Evolutionary conservation across 345 rosid species (phyloP).

Genomic region (Cochlearia excelsa): DNA sequence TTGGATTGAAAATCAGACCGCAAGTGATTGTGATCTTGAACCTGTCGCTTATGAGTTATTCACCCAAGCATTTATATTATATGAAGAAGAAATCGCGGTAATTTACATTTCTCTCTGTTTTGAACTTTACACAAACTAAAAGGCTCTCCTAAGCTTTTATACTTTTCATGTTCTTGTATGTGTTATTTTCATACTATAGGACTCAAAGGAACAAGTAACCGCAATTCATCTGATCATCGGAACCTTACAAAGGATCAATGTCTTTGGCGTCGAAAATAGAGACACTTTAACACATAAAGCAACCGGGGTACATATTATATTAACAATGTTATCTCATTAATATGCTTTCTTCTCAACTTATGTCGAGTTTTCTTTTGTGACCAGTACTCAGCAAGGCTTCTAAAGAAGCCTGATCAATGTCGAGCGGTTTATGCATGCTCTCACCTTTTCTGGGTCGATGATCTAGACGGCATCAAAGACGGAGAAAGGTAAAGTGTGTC

Average conservation of each 20-base stretch:
- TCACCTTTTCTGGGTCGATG: slow-evolving; percentile 89
- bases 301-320: slow-evolving; percentile 61
- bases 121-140: slow-evolving; percentile 15
- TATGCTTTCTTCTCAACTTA: slow-evolving; percentile 4
- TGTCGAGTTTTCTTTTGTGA: slow-evolving; percentile 10
- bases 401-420: slow-evolving; percentile 94
- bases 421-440: slow-evolving; percentile 92
- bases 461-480: slow-evolving; percentile 58
- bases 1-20: slow-evolving; percentile 56
- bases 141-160: neutral
- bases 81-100: slow-evolving; percentile 91
- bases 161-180: slow-evolving; percentile 1
- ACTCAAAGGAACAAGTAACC: slow-evolving; percentile 82
- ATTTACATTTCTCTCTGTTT: slow-evolving; percentile 14
- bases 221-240: slow-evolving; percentile 83
- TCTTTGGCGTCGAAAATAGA: slow-evolving; percentile 82
- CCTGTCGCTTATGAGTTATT: slow-evolving; percentile 83
- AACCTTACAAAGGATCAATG: slow-evolving; percentile 81
- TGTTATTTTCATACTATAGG: slow-evolving; percentile 41
- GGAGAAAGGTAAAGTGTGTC: slow-evolving; percentile 64
- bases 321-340: slow-evolving; percentile 2
- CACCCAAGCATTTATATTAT: slow-evolving; percentile 73
- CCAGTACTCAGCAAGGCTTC: slow-evolving; percentile 86
- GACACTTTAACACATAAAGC: slow-evolving; percentile 93
- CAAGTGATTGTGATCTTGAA: slow-evolving; percentile 73